Base-by-base conservation (phyloP, 192 early-diverging fungal species). In the Coemansia javaensis region DNA sequence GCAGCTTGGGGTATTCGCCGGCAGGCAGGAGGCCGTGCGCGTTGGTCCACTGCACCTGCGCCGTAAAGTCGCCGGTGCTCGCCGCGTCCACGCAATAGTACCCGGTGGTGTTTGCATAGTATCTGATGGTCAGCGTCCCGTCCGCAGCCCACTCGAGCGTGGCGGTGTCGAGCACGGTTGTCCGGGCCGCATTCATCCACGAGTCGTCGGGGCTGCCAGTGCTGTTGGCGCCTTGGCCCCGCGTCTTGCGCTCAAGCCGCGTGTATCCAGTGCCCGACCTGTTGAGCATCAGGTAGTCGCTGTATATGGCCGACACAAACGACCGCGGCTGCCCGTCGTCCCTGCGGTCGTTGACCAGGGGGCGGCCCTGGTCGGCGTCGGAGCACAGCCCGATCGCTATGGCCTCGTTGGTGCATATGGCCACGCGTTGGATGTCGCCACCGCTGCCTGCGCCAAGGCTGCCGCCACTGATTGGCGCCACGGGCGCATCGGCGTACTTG, bases 1-100 rank as follows among this genome's bases (percentile, higher is more conserved):
- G 74, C 23, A 98, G 58, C 50, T 93, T 94, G 1, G 93, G 91
- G 66, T 90, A 98, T 36, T 93, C 91, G 20, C 78, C 75, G 22
- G 84, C 93, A 2, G 90, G 87, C 14, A 98, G 63, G 47, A 78
- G 63, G 38, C 95, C 95, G 66, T 91, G 87, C 9, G 88, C 82
- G 59, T 89, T 90, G 25, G 63, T 59, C 75, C 88, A 87, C 21
- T 80, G 75, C 21, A 88, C 59, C 20, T 59, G 66, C n/a, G 84
- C 78, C 3, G 58, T 49, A 63, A 81, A 88, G 43, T 67, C 74
- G 18, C 42, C 56, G 30, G 40, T 27, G 35, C 63, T 63, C 7
- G 47, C 32, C 0, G 58, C 76, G 8, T 61, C 73, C 1, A 88
- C 77, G 58, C 95, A 98, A 61, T 93, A 98, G 65, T 84, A 89